Base-by-base conservation (phyloP, 129 eudicot genomes). In the Calendula officinalis region DNA sequence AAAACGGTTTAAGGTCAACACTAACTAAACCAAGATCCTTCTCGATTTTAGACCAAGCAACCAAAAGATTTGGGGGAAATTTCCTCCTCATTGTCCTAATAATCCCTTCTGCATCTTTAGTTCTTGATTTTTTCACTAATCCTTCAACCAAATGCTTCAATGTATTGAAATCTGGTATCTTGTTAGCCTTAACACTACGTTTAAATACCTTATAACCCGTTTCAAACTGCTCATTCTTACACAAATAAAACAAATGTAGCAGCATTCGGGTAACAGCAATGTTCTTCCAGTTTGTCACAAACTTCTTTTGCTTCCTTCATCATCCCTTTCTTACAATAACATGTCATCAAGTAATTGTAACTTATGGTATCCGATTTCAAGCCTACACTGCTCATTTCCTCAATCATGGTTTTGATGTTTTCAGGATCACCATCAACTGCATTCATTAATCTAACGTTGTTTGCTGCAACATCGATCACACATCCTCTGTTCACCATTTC, bases 131-230 rank as follows among this genome's bases (percentile, higher is more conserved):
- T 56, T 83, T 81, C 3, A 70, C 91, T 38, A 92, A 68, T 44
- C 96, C 98, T 60, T 81, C 84, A 34, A 75, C 88, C 74, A 92
- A 69, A 79, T 69, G 47, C 84, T 85, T 85, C 85, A 92, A 65
- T 0, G 91, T 83, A 50, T 75, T 73, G 30, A 83, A 88, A 77
- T 92, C 94, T 0, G 96, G 96, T 52, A 92, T 88, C 81, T 81
- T 88, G 57, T 79, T 65, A 5, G 69, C 78, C 76, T 60, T 45
- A 56, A 92, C 96, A 85, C 98, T 92, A 77, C 73, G 60, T 68
- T 92, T 92, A 63, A 88, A 92, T 62, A 88, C 86, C 82, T 73
- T 84, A 78, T 85, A 85, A 45, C 82, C 98, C 0, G 78, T 81
- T 77, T 68, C 89, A 75, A 66, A 92, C 69, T 82, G 80, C 14